Evolutionary conservation across 2,329 filamentous ascomycete genomes (phyloP).

Genomic region (Chaetomium sp.): DNA sequence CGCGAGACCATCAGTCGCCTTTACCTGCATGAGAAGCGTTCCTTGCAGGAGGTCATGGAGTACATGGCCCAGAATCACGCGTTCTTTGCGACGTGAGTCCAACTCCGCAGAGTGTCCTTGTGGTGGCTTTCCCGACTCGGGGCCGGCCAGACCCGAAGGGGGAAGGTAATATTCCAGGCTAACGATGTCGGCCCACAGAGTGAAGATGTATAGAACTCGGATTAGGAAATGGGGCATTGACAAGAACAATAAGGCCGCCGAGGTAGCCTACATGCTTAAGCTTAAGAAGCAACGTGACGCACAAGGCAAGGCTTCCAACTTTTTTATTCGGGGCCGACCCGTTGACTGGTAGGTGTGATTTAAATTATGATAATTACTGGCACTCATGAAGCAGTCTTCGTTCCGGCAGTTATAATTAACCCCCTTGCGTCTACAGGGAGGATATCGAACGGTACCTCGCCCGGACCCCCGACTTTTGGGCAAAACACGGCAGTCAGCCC

Average conservation of each 20-base stretch:
- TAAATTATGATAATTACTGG: not conserved
- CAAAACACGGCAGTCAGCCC: constrained; percentile 13
- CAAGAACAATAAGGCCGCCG: constrained; percentile 29
- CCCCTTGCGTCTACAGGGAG: not conserved
- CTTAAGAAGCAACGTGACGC: constrained; percentile 23
- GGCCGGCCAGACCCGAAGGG: not conserved
- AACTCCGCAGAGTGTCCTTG: too few species aligned
- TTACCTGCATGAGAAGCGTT: constrained; percentile 24
- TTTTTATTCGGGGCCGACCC: constrained; percentile 23
- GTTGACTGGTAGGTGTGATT: constrained; percentile 22
- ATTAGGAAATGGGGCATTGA: constrained; percentile 30
- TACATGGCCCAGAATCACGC: constrained; percentile 24
- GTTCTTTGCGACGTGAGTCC: constrained; percentile 24
- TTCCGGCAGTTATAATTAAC: too few species aligned
- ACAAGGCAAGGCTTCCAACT: constrained; percentile 23
- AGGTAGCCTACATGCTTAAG: constrained; percentile 25
- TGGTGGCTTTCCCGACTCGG: too few species aligned
- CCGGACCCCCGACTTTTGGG: constrained; percentile 22
- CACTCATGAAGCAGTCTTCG: too few species aligned
- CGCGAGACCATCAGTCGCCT: constrained; percentile 25
- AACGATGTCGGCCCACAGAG: constrained; percentile 12
- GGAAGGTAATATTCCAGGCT: not conserved
- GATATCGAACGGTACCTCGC: constrained; percentile 27
- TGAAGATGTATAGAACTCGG: constrained; percentile 31
- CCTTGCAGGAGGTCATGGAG: constrained; percentile 26